Evolutionary conservation across 2,329 filamentous ascomycete species (phyloP).

Genomic region (Ilyonectria destructans): DNA sequence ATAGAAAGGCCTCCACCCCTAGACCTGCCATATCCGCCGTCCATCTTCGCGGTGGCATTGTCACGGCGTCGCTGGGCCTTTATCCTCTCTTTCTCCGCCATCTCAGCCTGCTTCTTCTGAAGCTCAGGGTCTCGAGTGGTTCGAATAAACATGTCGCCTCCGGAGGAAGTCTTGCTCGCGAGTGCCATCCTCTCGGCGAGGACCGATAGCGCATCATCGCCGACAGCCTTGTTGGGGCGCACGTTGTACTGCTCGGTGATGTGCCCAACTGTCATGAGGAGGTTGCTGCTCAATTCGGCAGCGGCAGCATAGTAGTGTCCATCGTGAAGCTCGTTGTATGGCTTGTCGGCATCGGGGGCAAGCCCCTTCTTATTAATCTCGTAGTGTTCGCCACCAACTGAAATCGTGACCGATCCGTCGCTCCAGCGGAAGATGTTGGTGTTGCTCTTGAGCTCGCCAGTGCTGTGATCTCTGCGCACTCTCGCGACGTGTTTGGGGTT

Average conservation of each 20-base stretch:
- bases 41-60: conserved; percentile 76
- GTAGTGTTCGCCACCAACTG: conserved; percentile 84
- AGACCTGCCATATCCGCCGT: conserved; percentile 68
- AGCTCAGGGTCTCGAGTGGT: conserved; percentile 83
- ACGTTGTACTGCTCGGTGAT: conserved; percentile 82
- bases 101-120: conserved; percentile 81
- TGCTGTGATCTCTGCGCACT: conserved; percentile 78
- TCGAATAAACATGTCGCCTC: conserved; percentile 78
- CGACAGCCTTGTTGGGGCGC: conserved; percentile 76
- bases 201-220: conserved; percentile 80
- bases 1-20: conserved; percentile 75
- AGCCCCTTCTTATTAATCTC: conserved; percentile 81
- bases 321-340: conserved; percentile 79
- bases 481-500: conserved; percentile 77
- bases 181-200: conserved; percentile 79
- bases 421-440: conserved; percentile 84
- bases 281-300: conserved; percentile 77
- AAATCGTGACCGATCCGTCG: conserved; percentile 83
- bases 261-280: conserved; percentile 83
- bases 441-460: conserved; percentile 80
- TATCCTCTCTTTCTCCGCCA: conserved; percentile 81
- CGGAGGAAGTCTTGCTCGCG: conserved; percentile 70
- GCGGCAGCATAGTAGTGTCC: conserved; percentile 84
- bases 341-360: conserved; percentile 73
- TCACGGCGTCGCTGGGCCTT: conserved; percentile 78